Evolutionary conservation across 2,329 filamentous ascomycete genomes (phyloP).

Genomic region (Ambrosiella beaveri): DNA sequence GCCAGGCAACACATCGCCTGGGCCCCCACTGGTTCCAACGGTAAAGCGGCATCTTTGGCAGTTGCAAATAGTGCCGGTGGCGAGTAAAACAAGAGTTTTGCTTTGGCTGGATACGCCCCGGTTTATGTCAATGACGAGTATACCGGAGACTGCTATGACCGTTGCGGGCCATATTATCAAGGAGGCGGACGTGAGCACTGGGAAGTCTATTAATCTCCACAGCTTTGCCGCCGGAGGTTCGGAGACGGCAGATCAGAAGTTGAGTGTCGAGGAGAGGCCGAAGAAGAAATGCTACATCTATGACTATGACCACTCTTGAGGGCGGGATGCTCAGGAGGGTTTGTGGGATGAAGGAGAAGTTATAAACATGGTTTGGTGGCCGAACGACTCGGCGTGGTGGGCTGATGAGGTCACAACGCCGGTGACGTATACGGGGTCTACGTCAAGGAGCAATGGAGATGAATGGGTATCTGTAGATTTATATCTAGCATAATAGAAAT

Average conservation of each 20-base stretch:
- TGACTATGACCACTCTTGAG: conserved; percentile 29
- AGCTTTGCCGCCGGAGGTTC: conserved; percentile 19
- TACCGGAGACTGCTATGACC: conserved; percentile 45
- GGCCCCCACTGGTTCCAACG: conserved; percentile 23
- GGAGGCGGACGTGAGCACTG: conserved; percentile 37
- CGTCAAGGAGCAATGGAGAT: not conserved
- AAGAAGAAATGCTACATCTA: conserved; percentile 44
- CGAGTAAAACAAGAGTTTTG: conserved; percentile 38
- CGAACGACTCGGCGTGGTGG: not conserved
- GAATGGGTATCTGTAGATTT: not conserved
- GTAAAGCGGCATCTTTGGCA: conserved; percentile 48
- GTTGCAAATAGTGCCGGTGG: conserved; percentile 33
- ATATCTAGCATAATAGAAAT: not conserved
- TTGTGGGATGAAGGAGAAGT: not conserved
- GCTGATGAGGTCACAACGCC: not conserved
- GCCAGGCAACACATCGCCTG: conserved; percentile 22
- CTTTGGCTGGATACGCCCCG: conserved; percentile 51
- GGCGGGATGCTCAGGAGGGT: conserved; percentile 24
- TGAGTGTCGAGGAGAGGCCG: not conserved
- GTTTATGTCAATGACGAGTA: conserved; percentile 49
- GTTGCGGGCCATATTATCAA: conserved; percentile 43
- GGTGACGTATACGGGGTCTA: not conserved
- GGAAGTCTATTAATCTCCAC: conserved; percentile 32
- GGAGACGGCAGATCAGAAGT: not conserved
- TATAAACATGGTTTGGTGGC: conserved; percentile 9